phyloP scores from a whole-genome alignment of 345 rosid genomes.

The Hibiscus mutabilis region DNA sequence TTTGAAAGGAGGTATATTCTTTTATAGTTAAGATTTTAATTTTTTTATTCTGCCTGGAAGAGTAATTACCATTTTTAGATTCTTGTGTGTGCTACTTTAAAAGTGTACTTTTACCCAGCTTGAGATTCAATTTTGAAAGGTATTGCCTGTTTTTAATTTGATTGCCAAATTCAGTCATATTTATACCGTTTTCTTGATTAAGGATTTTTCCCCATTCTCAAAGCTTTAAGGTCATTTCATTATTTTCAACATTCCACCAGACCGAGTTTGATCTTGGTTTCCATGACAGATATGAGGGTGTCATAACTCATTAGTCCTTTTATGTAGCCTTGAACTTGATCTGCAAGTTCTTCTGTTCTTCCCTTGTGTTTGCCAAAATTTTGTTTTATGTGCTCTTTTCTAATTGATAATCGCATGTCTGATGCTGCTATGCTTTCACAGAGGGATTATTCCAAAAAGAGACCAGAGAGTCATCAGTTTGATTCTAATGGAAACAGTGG shows the following conservation, averaged over 20 bases:
- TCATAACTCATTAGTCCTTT: not conserved
- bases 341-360: not conserved
- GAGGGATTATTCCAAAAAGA: conserved; percentile 73
- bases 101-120: not conserved
- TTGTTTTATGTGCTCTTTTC: not conserved
- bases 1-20: too few relatives aligned
- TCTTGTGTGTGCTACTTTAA: not conserved
- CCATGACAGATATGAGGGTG: not conserved
- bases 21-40: not conserved
- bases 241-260: not conserved
- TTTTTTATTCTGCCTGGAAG: not conserved
- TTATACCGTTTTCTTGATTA: not conserved
- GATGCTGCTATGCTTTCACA: conserved; percentile 24
- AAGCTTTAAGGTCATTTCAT: too few relatives aligned
- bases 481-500: conserved; percentile 69
- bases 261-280: not conserved
- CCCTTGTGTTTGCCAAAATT: not conserved
- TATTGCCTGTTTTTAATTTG: not conserved
- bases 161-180: not conserved
- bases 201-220: not conserved
- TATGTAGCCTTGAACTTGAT: not conserved
- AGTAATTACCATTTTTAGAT: not conserved
- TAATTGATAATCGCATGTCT: not conserved
- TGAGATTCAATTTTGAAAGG: not conserved
- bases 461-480: conserved; percentile 59